Percentiles rank a stretch among this genome's conserved stretches.
Evolutionary conservation across 768 basidiomycete genomes (phyloP).

Genomic region (Galerina marginata): DNA sequence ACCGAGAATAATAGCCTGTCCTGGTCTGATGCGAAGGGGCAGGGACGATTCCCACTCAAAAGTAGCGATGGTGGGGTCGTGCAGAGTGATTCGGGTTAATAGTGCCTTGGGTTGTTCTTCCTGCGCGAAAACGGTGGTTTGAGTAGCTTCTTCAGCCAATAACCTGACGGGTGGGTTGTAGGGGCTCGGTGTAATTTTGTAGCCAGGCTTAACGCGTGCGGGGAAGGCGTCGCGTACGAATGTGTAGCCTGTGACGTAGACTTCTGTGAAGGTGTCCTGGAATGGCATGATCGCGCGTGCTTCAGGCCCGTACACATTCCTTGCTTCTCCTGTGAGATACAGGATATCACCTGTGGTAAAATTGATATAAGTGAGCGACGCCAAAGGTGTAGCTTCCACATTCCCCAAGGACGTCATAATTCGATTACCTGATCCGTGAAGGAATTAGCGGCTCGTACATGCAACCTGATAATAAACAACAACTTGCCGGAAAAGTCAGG

Average conservation of each 20-base stretch:
- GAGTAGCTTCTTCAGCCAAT: constrained; percentile 51
- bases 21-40: constrained; percentile 41
- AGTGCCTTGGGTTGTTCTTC: constrained; percentile 32
- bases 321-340: constrained; percentile 64
- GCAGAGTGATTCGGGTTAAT: constrained; percentile 45
- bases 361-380: constrained; percentile 59
- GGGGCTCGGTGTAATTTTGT: constrained; percentile 40
- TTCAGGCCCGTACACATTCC: constrained; percentile 50
- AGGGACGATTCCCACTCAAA: constrained; percentile 51
- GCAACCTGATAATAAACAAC: constrained; percentile 6
- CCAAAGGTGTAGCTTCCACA: constrained; percentile 60
- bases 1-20: constrained; percentile 62
- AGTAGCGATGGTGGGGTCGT: constrained; percentile 54
- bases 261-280: constrained; percentile 52
- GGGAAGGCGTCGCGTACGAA: constrained; percentile 61
- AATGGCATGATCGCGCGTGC: constrained; percentile 61
- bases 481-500: constrained; percentile 64
- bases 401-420: constrained; percentile 72
- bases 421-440: constrained; percentile 51
- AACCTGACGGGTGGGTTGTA: constrained; percentile 64
- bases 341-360: constrained; percentile 61
- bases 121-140: constrained; percentile 32
- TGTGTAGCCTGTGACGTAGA: constrained; percentile 56
- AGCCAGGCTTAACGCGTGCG: constrained; percentile 43
- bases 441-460: constrained; percentile 1